A percentile compares a stretch with the other conserved stretches of the same genome.
Evolutionary conservation across 805 yeast genomes (phyloP).

Genomic region (Ogataea salicorniae): DNA sequence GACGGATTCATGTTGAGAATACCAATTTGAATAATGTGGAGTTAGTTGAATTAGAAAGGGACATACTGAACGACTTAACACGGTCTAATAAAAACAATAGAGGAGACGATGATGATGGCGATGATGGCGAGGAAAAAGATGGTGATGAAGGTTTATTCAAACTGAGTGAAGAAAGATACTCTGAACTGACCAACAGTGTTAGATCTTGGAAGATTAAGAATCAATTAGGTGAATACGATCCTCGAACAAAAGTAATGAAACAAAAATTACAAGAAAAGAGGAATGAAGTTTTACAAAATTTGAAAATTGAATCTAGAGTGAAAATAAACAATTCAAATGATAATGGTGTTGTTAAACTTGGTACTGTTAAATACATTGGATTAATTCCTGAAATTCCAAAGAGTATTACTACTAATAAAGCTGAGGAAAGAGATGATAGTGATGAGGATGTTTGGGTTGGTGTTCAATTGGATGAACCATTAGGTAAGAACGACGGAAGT

Average conservation of each 20-base stretch:
- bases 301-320: conserved; percentile 52
- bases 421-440: conserved; percentile 24
- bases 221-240: too few species aligned
- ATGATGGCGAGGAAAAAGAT: conserved; percentile 26
- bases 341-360: conserved; percentile 48
- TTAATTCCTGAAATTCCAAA: conserved; percentile 45
- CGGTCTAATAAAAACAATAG: not conserved
- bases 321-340: conserved; percentile 26
- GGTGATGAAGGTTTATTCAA: conserved; percentile 33
- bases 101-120: not conserved
- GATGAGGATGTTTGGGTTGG: conserved; percentile 68
- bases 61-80: conserved; percentile 5
- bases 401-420: too few species aligned
- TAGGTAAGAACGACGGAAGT: conserved; percentile 81
- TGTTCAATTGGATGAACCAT: conserved; percentile 76
- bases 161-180: conserved; percentile 59
- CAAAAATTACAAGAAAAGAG: conserved; percentile 5
- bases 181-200: conserved; percentile 54
- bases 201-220: conserved; percentile 58
- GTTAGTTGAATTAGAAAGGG: conserved; percentile 26
- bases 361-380: conserved; percentile 70
- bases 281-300: conserved; percentile 4
- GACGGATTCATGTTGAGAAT: conserved; percentile 57
- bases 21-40: conserved; percentile 44
- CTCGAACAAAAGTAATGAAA: conserved; percentile 1